Base-by-base conservation (phyloP, 2,329 filamentous ascomycete species). In the Penicillium sp. region DNA sequence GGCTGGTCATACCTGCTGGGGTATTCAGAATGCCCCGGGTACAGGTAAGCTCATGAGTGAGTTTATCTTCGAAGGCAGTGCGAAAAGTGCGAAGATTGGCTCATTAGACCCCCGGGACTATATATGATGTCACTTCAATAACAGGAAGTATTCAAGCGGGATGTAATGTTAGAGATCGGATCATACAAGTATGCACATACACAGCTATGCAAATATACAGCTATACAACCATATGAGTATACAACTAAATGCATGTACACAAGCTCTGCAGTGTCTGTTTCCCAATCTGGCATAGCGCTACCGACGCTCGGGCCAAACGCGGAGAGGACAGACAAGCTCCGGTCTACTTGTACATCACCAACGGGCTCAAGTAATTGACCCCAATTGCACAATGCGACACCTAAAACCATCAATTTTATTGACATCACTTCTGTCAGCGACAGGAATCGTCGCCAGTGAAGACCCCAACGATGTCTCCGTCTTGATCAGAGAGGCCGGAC, bases 1-100 rank as follows among this genome's bases (percentile, higher is more conserved):
- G 0, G 83, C 91, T 0, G 94, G 94, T 0, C 94, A 99, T 78
- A 96, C 92, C 1, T 97, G 93, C 76, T 99, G 94, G 94, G 94
- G 94, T 0, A 96, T 99, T 21, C 93, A 97, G 77, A 97, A 99
- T 76, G 91, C 87, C 0, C 92, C 93, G 1, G 94, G 83, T 1
- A 97, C 93, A 7, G 90, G 90, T 4, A 90, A 87, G 74, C 72
- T 93, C 38, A 88, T 94, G 78, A 88, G 88, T 36, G 89, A 93
- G 72, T 86, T 90, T 73, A 77, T 94, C 2, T 86, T 92, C 65
- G 89, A 92, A 51, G 90, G 89, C 0, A 74, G 77, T 56, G 83
- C 87, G 1, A 86, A 74, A 67, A 92, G 88, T 63, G 87, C 89
- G 4, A 81, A 86, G 58, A 80, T 92, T 29, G 77, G 77, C 1